Evolutionary conservation across 73 alveolate genomes (phyloP).

Genomic region (Halteria grandinella): DNA sequence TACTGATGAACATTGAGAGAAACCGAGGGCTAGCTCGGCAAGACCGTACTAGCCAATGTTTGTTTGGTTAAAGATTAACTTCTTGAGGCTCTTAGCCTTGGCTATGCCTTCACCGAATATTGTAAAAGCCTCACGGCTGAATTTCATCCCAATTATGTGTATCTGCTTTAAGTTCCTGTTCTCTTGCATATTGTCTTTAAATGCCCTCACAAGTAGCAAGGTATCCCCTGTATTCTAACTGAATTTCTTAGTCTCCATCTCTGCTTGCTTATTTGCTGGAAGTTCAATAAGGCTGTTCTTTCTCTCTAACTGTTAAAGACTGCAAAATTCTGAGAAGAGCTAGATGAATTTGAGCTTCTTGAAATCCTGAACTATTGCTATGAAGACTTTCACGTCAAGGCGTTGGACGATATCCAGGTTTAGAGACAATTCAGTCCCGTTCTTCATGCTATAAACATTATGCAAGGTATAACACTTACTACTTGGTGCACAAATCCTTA

Average conservation of each 20-base stretch:
- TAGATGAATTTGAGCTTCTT: background rate
- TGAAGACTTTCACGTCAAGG: slow-evolving; percentile 15
- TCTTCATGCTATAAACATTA: slow-evolving; percentile 8
- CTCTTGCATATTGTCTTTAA: background rate
- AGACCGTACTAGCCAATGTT: background rate
- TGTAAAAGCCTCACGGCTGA: background rate
- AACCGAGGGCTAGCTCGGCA: slow-evolving; percentile 2
- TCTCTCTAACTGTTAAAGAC: slow-evolving; percentile 9
- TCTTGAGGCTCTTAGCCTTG: slow-evolving; percentile 1
- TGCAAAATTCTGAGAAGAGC: slow-evolving; percentile 38
- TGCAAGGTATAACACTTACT: background rate
- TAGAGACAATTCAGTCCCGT: too few species aligned
- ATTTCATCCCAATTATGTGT: background rate
- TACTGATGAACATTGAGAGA: background rate
- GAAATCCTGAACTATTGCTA: slow-evolving; percentile 9
- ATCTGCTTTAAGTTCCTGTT: background rate
- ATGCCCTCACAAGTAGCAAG: background rate
- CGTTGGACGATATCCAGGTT: slow-evolving; percentile 14
- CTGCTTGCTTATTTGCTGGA: slow-evolving; percentile 15
- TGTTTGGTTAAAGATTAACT: background rate
- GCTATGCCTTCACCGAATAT: slow-evolving; percentile 6
- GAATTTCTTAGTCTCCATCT: slow-evolving; percentile 11
- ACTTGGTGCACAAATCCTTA: slow-evolving; percentile 26
- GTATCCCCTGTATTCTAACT: background rate
- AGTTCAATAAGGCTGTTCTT: slow-evolving; percentile 11